Evolutionary conservation across 1,284 basidiomycete species (phyloP).

Genomic region (Tylopilus sp.): DNA sequence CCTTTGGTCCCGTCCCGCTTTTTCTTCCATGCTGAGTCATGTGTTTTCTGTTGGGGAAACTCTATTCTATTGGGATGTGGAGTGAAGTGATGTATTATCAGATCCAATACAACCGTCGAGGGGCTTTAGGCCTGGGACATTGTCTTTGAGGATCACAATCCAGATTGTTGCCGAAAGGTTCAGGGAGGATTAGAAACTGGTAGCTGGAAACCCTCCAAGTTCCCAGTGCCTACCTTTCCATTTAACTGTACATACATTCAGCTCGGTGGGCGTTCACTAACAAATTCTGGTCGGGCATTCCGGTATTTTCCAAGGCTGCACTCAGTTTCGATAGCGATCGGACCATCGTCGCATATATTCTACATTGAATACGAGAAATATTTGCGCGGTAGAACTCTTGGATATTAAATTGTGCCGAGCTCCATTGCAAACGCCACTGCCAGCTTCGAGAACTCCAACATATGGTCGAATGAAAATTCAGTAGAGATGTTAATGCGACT

Average conservation of each 20-base stretch:
- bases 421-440: conserved; percentile 83
- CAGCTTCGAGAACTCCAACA: conserved; percentile 88
- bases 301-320: too few relatives aligned
- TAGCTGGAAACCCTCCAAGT: too few relatives aligned
- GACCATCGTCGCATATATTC: background rate
- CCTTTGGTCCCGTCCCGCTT: background rate
- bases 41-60: background rate
- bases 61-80: background rate
- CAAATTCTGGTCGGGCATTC: too few relatives aligned
- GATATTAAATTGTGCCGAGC: conserved; percentile 48
- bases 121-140: too few relatives aligned
- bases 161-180: too few relatives aligned
- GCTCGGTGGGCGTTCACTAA: too few relatives aligned
- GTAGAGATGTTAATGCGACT: conserved; percentile 80
- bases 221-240: too few relatives aligned
- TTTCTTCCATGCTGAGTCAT: background rate
- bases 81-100: too few relatives aligned
- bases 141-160: too few relatives aligned
- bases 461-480: conserved; percentile 83
- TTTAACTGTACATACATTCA: too few relatives aligned
- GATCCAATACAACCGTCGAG: too few relatives aligned
- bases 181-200: too few relatives aligned
- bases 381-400: background rate
- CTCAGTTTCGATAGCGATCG: background rate
- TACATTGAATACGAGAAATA: conserved; percentile 1